These are phyloP conservation scores for Naumovozyma castellii DNA, from an alignment of 805 yeast genomes.

Conservation along the genomic window DNA sequence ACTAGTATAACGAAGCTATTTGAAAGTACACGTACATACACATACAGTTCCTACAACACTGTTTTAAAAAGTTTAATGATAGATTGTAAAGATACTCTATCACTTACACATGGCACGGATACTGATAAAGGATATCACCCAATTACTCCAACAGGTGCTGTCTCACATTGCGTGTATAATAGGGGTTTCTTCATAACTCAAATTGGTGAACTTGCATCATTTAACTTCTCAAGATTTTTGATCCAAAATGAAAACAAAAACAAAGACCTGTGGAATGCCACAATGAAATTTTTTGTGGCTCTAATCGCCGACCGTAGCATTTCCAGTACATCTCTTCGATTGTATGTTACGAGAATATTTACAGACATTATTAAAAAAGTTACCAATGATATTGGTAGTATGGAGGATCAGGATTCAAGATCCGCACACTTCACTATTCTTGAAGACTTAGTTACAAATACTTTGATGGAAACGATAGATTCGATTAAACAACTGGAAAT, in stretches of 20 bases:
- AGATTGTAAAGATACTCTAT: background rate
- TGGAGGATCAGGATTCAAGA: slow-evolving; percentile 13
- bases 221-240: slow-evolving; percentile 45
- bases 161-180: slow-evolving; percentile 41
- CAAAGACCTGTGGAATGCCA: slow-evolving; percentile 38
- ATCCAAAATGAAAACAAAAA: slow-evolving; percentile 16
- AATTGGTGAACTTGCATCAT: slow-evolving; percentile 41
- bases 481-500: slow-evolving; percentile 31
- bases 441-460: slow-evolving; percentile 40
- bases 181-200: slow-evolving; percentile 45
- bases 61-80: slow-evolving; percentile 39
- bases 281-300: slow-evolving; percentile 39
- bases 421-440: slow-evolving; percentile 18
- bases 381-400: slow-evolving; percentile 21
- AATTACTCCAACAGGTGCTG: slow-evolving; percentile 12
- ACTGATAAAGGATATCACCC: slow-evolving; percentile 14
- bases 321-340: slow-evolving; percentile 36
- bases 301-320: slow-evolving; percentile 38
- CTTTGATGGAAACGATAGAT: slow-evolving; percentile 39
- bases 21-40: slow-evolving; percentile 52
- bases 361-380: slow-evolving; percentile 38
- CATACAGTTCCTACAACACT: slow-evolving; percentile 39
- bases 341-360: slow-evolving; percentile 42
- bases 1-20: slow-evolving; percentile 48
- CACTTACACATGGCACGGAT: background rate